These are phyloP conservation scores for Colletotrichum gigasporum DNA, from an alignment of 2,329 filamentous ascomycete genomes.

Conservation along the genomic window DNA sequence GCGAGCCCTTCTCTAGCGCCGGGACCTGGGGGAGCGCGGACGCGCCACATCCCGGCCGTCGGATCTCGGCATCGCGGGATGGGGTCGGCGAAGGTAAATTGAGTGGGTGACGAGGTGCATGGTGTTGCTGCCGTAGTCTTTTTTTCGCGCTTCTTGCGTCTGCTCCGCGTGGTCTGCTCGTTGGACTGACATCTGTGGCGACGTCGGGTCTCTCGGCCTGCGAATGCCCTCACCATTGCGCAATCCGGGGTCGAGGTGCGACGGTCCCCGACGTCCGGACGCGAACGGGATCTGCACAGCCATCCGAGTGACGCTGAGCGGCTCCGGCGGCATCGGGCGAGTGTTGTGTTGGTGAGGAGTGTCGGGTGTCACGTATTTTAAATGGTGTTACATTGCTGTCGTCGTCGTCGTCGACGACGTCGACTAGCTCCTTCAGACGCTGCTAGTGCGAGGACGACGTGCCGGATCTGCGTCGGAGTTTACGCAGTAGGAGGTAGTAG, in stretches of 20 bases:
- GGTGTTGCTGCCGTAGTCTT: background rate
- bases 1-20: background rate
- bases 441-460: too few relatives aligned
- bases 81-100: constrained; percentile 10
- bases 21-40: constrained; percentile 17
- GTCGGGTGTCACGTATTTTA: background rate
- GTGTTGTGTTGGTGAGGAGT: background rate
- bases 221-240: background rate
- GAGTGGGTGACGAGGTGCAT: background rate
- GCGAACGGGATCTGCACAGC: constrained; percentile 13
- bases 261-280: background rate
- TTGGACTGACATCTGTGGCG: background rate
- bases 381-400: background rate
- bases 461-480: too few relatives aligned
- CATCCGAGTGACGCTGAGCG: constrained; percentile 1
- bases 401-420: background rate
- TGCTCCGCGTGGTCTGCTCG: too few relatives aligned
- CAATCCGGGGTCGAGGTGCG: constrained; percentile 8
- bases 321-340: constrained; percentile 16
- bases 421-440: background rate
- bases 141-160: too few relatives aligned
- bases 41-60: constrained; percentile 30
- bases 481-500: too few relatives aligned
- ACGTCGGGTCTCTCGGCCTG: background rate
- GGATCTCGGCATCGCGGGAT: constrained; percentile 24